Base-by-base conservation (phyloP, 1,284 basidiomycete genomes). In the Irpex lacteus region DNA sequence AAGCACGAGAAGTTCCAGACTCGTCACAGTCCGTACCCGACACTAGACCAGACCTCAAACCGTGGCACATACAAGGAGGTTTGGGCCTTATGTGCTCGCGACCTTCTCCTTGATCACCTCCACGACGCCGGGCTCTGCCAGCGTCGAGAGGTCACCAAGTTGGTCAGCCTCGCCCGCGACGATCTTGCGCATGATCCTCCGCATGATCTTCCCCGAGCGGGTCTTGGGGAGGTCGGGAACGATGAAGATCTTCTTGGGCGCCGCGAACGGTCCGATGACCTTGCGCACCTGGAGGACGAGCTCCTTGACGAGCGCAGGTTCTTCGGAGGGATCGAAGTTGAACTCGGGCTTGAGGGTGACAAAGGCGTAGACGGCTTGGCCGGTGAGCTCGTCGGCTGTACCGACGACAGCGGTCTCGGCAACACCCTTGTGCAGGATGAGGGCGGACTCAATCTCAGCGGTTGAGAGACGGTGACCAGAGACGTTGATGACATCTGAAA, bases 381-480 rank as follows among this genome's bases (percentile, higher is more conserved):
- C 92, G 0, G 95, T 96, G 67, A 97, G 79, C 73, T 97, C 95
- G 74, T 97, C 95, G 15, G 89, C 83, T 3, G 90, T 90, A 32
- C 95, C 96, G 66, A 98, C 94, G 32, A 97, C 95, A 78, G 69
- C 66, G 0, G 96, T 95, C 84, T 99, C 97, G 4, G 96, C 95
- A 47, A 98, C 95, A 69, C 96, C 97, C 66, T 88, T 87, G 82
- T 98, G 96, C 71, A 93, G 79, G 76, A 98, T 97, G 60, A 99
- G 84, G 2, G 96, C 96, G 4, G 92, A 95, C 81, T 99, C 97
- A 70, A 99, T 97, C 80, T 99, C 97, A 64, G 97, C 96, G 0
- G 97, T 99, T 50, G 94, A 97, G 62, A 99, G 83, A 74, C 98
- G 91, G 78, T 99, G 97, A 2, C 97, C 98, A 47, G 97, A 98